These are phyloP conservation scores for Mucor velutinosus DNA, from an alignment of 371 early-diverging fungal species.

Conservation along the genomic window DNA sequence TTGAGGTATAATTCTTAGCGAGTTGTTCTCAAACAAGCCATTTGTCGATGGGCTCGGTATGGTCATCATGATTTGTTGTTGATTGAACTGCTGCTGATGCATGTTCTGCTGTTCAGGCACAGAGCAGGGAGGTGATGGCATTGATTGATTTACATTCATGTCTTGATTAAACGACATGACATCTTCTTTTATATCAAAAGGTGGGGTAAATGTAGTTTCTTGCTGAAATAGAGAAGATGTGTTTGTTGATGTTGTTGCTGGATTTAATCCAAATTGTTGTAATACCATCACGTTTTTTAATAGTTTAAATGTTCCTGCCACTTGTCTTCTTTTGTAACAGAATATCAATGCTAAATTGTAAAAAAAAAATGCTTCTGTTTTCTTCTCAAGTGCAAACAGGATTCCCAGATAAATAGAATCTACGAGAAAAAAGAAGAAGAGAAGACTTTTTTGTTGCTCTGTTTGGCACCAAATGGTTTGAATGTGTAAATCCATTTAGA, in stretches of 20 bases:
- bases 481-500: not conserved
- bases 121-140: slow-evolving; percentile 19
- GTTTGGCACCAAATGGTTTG: not conserved
- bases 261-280: slow-evolving; percentile 4
- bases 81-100: slow-evolving; percentile 6
- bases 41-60: not conserved
- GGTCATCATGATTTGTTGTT: not conserved
- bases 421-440: not conserved
- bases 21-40: not conserved
- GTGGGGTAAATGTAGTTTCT: slow-evolving; percentile 1
- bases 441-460: not conserved
- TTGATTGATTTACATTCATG: not conserved
- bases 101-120: slow-evolving; percentile 6
- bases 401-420: not conserved
- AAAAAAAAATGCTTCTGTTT: not conserved
- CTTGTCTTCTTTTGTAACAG: not conserved
- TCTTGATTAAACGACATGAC: slow-evolving; percentile 1
- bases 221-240: not conserved
- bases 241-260: not conserved
- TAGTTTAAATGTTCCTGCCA: not conserved
- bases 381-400: not conserved
- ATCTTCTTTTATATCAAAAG: slow-evolving; percentile 6
- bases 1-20: not conserved
- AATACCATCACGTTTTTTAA: slow-evolving; percentile 1
- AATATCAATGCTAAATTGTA: not conserved